These are phyloP conservation scores for Vitis hybrid DNA, from an alignment of 177 flowering plant species.

Conservation along the genomic window DNA sequence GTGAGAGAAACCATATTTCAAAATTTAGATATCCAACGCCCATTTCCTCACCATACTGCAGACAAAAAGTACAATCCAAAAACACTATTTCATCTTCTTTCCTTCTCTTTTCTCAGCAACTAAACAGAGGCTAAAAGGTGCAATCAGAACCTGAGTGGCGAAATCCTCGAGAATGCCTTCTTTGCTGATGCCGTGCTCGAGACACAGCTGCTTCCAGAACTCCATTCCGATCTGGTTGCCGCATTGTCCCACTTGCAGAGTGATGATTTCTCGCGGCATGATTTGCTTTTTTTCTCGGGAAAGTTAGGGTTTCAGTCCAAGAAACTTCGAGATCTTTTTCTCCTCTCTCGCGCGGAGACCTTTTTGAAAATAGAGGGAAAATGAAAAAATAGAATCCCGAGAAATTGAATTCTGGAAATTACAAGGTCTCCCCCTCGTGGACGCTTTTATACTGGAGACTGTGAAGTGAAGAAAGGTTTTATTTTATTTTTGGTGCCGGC, in stretches of 20 bases:
- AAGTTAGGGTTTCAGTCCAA: conserved; percentile 23
- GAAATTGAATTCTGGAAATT: not conserved
- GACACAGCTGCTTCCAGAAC: conserved; percentile 99
- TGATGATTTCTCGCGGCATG: conserved; percentile 97
- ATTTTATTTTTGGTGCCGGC: no score
- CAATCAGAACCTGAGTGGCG: conserved; percentile 76
- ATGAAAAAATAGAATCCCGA: not conserved
- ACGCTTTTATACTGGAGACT: no score
- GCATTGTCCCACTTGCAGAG: conserved; percentile 98
- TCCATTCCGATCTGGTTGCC: conserved; percentile 99
- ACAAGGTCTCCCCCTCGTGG: no score
- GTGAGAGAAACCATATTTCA: no score
- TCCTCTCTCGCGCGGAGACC: not conserved
- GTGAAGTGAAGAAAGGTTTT: no score
- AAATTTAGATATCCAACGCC: no score
- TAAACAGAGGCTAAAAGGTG: no score
- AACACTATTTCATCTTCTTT: no score
- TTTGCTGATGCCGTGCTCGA: conserved; percentile 96
- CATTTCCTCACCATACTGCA: no score
- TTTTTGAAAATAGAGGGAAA: conserved; percentile 15
- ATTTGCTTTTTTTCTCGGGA: conserved; percentile 12
- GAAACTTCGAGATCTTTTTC: not conserved
- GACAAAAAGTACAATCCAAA: no score
- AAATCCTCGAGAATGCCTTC: conserved; percentile 98
- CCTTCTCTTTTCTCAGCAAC: no score